Evolutionary conservation across 495 filamentous ascomycete genomes (phyloP).

Genomic region (Bathelium albidoporum): DNA sequence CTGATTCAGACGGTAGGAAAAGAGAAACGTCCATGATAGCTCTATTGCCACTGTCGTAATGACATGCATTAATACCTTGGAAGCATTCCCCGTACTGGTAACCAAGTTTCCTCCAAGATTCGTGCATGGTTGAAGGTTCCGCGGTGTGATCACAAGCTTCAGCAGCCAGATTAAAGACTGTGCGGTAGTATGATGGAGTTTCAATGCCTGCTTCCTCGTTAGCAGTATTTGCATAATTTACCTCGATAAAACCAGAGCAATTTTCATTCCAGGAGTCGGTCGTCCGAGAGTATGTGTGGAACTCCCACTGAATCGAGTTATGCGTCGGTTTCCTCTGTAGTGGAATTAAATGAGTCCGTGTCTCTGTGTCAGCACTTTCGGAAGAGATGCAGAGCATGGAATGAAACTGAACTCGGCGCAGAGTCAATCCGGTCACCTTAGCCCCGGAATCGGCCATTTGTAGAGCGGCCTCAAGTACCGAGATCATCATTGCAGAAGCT

Average conservation of each 20-base stretch:
- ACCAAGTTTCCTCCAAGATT: not conserved
- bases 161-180: not conserved
- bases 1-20: not conserved
- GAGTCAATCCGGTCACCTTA: not conserved
- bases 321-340: no score
- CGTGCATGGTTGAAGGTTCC: not conserved
- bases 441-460: not conserved
- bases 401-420: not conserved
- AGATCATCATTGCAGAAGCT: constrained; percentile 31
- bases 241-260: not conserved
- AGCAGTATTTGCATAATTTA: not conserved
- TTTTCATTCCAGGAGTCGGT: not conserved
- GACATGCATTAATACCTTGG: not conserved
- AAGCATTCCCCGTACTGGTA: not conserved
- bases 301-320: not conserved
- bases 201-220: not conserved
- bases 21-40: not conserved
- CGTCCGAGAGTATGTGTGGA: not conserved
- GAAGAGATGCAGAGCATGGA: not conserved
- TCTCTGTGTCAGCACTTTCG: no score
- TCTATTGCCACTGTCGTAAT: not conserved
- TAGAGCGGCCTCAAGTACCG: constrained; percentile 15
- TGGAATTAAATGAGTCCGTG: no score
- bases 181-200: not conserved
- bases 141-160: not conserved